These are phyloP conservation scores for Ananas comosus DNA, from an alignment of 176 grass and related monocot species.

Conservation along the genomic window DNA sequence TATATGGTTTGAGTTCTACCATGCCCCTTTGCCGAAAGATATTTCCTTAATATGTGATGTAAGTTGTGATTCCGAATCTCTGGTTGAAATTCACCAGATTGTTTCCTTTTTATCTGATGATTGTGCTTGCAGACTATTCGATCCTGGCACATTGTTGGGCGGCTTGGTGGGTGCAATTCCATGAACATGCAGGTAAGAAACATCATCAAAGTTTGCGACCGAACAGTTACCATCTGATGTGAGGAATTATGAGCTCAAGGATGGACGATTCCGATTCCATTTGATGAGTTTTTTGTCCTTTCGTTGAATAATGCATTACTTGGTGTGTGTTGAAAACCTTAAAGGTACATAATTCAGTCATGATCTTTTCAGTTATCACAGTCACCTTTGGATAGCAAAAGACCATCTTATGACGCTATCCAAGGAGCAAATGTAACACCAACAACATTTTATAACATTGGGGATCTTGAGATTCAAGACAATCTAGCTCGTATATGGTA, in stretches of 20 bases:
- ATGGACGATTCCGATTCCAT: no score
- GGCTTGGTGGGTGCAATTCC: conserved; percentile 92
- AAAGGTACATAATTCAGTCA: neutral
- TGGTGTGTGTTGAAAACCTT: neutral
- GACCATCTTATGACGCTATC: conserved; percentile 69
- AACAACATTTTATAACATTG: conserved; percentile 89
- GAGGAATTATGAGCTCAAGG: no score
- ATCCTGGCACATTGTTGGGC: conserved; percentile 82
- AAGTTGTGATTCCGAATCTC: conserved; percentile 15
- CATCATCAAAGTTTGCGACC: neutral
- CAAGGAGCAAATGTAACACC: conserved; percentile 67
- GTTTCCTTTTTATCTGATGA: neutral
- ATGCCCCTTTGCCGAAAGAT: conserved; percentile 73
- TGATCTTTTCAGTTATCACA: conserved; percentile 56
- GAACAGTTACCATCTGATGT: neutral
- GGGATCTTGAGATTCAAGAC: conserved; percentile 93
- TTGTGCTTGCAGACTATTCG: conserved; percentile 57
- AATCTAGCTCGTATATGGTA: conserved; percentile 90
- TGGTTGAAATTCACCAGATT: neutral
- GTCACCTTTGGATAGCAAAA: conserved; percentile 65
- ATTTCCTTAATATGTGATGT: conserved; percentile 78
- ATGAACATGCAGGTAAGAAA: conserved; percentile 87
- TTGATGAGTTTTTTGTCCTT: no score
- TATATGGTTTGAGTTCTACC: conserved; percentile 93
- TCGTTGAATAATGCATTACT: no score